These are phyloP conservation scores for Trypanosoma scelopori DNA, from an alignment of 208 protist genomes.

Conservation along the genomic window DNA sequence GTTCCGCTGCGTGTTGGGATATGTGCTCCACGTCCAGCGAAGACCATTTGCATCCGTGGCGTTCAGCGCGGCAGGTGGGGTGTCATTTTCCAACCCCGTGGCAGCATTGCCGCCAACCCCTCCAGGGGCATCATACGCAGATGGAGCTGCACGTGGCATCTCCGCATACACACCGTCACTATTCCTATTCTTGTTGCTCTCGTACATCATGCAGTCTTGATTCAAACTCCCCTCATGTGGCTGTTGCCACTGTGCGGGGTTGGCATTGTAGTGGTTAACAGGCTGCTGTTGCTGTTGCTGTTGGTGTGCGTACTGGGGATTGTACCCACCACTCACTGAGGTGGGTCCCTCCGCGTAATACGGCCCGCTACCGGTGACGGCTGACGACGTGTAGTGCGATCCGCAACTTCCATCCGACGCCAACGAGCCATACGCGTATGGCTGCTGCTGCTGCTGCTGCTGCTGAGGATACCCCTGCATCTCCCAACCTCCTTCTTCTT, in stretches of 20 bases:
- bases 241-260: constrained; percentile 10
- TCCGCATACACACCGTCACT: constrained; percentile 8
- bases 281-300: constrained; percentile 31
- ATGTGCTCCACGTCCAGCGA: constrained; percentile 88
- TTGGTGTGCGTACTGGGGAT: constrained; percentile 19
- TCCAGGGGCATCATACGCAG: background rate
- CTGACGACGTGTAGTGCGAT: constrained; percentile 5
- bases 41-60: constrained; percentile 67
- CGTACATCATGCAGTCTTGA: background rate
- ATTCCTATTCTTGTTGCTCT: background rate
- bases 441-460: constrained; percentile 18
- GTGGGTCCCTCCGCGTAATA: background rate
- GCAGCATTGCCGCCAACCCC: background rate
- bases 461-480: constrained; percentile 11
- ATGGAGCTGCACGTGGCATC: background rate
- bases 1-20: constrained; percentile 62
- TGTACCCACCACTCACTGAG: background rate
- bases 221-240: background rate
- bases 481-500: background rate
- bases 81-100: background rate
- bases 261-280: constrained; percentile 12
- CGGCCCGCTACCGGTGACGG: background rate
- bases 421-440: background rate
- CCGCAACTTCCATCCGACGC: constrained; percentile 18
- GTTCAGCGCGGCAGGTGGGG: constrained; percentile 39